Evolutionary conservation across 2,329 filamentous ascomycete genomes (phyloP).

Genomic region (Corynespora cassiicola): DNA sequence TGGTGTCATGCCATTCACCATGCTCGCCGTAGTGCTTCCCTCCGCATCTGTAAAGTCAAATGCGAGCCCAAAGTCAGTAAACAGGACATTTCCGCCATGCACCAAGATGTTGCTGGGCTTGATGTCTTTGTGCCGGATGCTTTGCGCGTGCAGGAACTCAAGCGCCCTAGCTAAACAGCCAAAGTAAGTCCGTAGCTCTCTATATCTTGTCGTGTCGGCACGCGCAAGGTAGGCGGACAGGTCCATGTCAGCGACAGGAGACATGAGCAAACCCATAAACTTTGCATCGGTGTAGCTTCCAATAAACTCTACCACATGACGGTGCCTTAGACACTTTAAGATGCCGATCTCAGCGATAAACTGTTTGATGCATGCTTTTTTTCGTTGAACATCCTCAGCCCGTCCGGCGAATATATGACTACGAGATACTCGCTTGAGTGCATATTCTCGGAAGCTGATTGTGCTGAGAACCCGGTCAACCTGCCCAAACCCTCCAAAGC

Average conservation of each 20-base stretch:
- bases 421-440: conserved; percentile 32
- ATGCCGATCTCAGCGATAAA: conserved; percentile 34
- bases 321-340: conserved; percentile 35
- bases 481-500: conserved; percentile 26
- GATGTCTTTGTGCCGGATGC: conserved; percentile 38
- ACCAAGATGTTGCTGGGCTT: conserved; percentile 40
- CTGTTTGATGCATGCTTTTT: conserved; percentile 14
- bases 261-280: conserved; percentile 38
- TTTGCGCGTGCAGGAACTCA: conserved; percentile 28
- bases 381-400: conserved; percentile 1
- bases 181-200: conserved; percentile 27
- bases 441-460: conserved; percentile 30
- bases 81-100: conserved; percentile 19
- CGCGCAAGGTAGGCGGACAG: conserved; percentile 21
- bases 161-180: conserved; percentile 32
- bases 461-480: conserved; percentile 31
- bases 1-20: conserved; percentile 15
- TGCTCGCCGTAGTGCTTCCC: conserved; percentile 18
- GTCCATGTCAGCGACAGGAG: conserved; percentile 25
- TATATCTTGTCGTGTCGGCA: conserved; percentile 1
- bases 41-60: conserved; percentile 16
- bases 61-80: conserved; percentile 37
- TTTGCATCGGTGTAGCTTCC: conserved; percentile 38
- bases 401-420: conserved; percentile 13
- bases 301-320: conserved; percentile 35